Evolutionary conservation across 179 eudicot species (phyloP).

Genomic region (Spergularia azorica): DNA sequence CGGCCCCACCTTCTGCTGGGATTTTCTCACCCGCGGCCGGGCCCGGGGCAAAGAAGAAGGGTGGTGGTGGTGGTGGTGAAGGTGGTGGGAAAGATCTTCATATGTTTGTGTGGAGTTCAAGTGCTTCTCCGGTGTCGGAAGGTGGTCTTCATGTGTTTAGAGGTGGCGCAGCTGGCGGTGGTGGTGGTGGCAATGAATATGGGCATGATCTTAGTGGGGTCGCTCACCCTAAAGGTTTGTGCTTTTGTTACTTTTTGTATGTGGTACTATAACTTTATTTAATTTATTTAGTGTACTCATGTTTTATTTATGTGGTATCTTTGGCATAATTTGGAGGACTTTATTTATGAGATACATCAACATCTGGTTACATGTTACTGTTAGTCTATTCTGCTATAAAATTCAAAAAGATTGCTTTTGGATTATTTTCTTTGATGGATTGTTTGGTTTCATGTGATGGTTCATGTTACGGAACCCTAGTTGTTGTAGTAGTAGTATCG

Average conservation of each 20-base stretch:
- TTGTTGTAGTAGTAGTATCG: no score
- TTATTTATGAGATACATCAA: no score
- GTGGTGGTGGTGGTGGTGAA: slow-evolving; percentile 41
- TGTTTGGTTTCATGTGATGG: no score
- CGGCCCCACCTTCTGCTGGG: slow-evolving; percentile 62
- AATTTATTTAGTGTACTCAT: background rate
- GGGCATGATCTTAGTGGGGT: slow-evolving; percentile 55
- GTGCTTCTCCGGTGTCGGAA: slow-evolving; percentile 76
- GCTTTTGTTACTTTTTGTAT: background rate
- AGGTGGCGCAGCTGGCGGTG: slow-evolving; percentile 46
- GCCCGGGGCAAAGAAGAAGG: slow-evolving; percentile 39
- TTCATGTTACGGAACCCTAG: no score
- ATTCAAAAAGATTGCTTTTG: background rate
- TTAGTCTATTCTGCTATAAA: background rate
- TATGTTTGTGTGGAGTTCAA: slow-evolving; percentile 91
- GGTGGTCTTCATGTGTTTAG: slow-evolving; percentile 83
- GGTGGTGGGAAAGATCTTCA: slow-evolving; percentile 67
- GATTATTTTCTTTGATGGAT: background rate
- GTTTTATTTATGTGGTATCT: background rate
- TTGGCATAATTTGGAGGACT: no score
- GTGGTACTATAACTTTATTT: background rate
- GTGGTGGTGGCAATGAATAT: slow-evolving; percentile 52
- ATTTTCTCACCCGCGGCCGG: slow-evolving; percentile 64
- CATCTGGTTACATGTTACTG: background rate
- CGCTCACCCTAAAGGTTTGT: slow-evolving; percentile 57